A percentile compares a stretch with the other conserved stretches of the same genome.
Evolutionary conservation across 176 grass and related monocot genomes (phyloP).

Genomic region (Rhynchospora breviuscula): DNA sequence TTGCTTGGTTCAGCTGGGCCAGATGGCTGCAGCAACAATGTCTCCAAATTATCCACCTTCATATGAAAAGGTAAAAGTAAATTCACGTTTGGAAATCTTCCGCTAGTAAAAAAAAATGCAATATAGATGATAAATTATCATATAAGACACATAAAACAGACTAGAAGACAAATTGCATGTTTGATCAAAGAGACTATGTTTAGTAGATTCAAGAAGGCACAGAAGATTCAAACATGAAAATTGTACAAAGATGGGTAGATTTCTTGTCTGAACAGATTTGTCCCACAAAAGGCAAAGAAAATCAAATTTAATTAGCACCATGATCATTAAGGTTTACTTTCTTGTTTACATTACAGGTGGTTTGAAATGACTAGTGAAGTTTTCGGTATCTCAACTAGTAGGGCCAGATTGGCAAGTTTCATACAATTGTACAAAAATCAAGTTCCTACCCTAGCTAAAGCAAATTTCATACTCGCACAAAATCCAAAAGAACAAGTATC

Average conservation of each 20-base stretch:
- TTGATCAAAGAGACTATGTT: not conserved
- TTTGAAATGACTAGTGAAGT: not conserved
- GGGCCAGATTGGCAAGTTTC: not conserved
- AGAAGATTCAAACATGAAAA: not conserved
- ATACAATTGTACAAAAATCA: not conserved
- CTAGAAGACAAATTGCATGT: not conserved
- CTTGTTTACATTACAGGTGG: not conserved
- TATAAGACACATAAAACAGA: not conserved
- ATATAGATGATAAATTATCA: not conserved
- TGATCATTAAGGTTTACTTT: not conserved
- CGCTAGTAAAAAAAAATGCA: not conserved
- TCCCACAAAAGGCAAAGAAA: not conserved
- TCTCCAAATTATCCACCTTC: slow-evolving; percentile 77
- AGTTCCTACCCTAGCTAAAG: not conserved
- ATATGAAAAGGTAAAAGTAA: not conserved
- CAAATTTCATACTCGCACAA: not conserved
- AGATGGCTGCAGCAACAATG: slow-evolving; percentile 58
- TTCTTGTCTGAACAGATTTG: not conserved
- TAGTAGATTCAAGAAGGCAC: not conserved
- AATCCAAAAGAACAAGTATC: not conserved
- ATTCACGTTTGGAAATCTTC: not conserved
- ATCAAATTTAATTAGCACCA: not conserved
- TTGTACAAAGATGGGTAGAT: not conserved
- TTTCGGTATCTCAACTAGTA: not conserved
- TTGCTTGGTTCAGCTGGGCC: slow-evolving; percentile 44